Base-by-base conservation (phyloP, 2,329 filamentous ascomycete species). In the Penicillium brevicompactum region DNA sequence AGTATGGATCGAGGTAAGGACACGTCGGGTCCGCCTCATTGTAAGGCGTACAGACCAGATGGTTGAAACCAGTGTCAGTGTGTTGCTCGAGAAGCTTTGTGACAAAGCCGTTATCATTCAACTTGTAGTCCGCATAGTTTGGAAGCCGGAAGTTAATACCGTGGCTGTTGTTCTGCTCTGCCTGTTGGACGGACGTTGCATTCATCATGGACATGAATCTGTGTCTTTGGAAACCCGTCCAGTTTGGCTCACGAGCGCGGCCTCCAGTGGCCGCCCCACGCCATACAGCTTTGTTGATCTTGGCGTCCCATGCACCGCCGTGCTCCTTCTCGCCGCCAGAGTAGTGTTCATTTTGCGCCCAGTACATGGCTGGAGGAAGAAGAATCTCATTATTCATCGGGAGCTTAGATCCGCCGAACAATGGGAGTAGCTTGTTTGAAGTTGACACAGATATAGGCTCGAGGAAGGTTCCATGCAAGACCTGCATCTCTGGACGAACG, bases 121-220 rank as follows among this genome's bases (percentile, higher is more conserved):
- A 56, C 57, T 71, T 56, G 70, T 82, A 82, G 51, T 76, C 74
- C 37, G 77, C 79, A 16, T 71, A 71, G 4, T 72, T 43, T 60
- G 58, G 21, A 62, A 69, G 46, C 63, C 60, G 51, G 69, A 69
- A 62, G 55, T 72, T 51, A 31, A 66, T 55, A 11, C 55, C 51
- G 51, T 74, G 62, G n/a, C 72, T 70, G 10, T 59, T 56, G 41
- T 66, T 65, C 14, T 72, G 64, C 61, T 87, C 82, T 2, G 82
- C 82, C 6, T 71, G 67, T 5, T 66, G 65, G 4, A 89, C 76
- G 53, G 79, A 80, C 7, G 86, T 88, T 10, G 78, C 82, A 63
- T 92, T 91, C 66, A 87, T 82, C 85, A 91, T 88, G 44, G 85
- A 79, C 2, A 91, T 82, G 67, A 92, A 90, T 2, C 89, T 86